Evolutionary conservation across 2,329 filamentous ascomycete species (phyloP).

Genomic region (Fusarium sp.): DNA sequence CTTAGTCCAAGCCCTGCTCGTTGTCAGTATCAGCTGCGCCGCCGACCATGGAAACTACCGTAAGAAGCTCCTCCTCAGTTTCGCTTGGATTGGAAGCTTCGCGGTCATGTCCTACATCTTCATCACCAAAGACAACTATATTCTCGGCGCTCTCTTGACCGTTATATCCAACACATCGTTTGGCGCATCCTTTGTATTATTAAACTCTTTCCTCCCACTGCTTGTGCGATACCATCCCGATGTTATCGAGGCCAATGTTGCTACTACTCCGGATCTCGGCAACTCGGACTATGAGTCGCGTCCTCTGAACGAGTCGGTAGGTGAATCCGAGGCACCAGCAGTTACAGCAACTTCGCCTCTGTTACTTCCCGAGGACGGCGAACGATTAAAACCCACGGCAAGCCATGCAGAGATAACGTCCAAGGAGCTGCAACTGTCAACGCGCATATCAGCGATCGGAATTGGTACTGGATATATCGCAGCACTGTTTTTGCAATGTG

Average conservation of each 20-base stretch:
- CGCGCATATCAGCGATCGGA: slow-evolving; percentile 89
- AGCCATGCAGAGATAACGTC: slow-evolving; percentile 66
- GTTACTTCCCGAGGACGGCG: slow-evolving; percentile 56
- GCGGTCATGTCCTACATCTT: slow-evolving; percentile 91
- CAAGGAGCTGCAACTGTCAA: slow-evolving; percentile 82
- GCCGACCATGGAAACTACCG: slow-evolving; percentile 94
- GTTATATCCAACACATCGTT: slow-evolving; percentile 95
- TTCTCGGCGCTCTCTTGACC: slow-evolving; percentile 84
- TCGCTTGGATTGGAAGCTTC: slow-evolving; percentile 83
- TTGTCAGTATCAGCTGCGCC: slow-evolving; percentile 95
- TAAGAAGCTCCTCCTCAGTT: slow-evolving; percentile 87
- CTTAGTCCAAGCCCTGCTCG: slow-evolving; percentile 85
- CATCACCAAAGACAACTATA: slow-evolving; percentile 78
- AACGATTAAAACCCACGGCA: slow-evolving; percentile 53
- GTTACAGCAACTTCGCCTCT: slow-evolving; percentile 62
- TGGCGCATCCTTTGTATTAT: slow-evolving; percentile 91
- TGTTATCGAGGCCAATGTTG: slow-evolving; percentile 48
- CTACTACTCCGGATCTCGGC: slow-evolving; percentile 49
- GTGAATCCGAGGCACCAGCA: slow-evolving; percentile 47
- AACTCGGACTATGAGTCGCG: slow-evolving; percentile 51
- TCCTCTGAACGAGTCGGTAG: slow-evolving; percentile 50
- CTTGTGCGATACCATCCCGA: slow-evolving; percentile 86
- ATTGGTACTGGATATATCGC: slow-evolving; percentile 95
- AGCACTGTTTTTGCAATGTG: slow-evolving; percentile 83
- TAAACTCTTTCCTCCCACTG: slow-evolving; percentile 94